Percentiles rank a stretch among this genome's conserved stretches.
phyloP scores from a whole-genome alignment of 2,329 filamentous ascomycete species.

The Fusarium pseudoanthophilum region DNA sequence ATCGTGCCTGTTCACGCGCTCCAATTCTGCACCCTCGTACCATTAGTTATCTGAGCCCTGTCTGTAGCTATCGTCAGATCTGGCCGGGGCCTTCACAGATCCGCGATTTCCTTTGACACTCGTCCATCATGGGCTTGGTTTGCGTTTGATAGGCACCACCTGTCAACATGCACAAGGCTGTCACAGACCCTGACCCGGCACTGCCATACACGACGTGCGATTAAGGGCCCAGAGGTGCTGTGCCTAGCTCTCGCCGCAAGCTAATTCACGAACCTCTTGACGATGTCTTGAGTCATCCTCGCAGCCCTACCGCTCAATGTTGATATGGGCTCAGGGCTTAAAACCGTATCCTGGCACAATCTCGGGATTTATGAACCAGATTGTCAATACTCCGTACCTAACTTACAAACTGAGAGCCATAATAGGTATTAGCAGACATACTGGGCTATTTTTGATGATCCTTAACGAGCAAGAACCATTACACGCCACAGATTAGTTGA shows the following conservation, averaged over 20 bases:
- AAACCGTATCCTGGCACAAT: constrained; percentile 25
- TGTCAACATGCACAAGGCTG: constrained; percentile 43
- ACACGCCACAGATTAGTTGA: constrained; percentile 24
- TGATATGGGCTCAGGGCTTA: constrained; percentile 25
- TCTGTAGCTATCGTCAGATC: constrained; percentile 35
- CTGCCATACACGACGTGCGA: constrained; percentile 41
- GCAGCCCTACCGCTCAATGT: constrained; percentile 41
- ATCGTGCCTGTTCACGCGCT: constrained; percentile 18
- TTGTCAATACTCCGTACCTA: neutral
- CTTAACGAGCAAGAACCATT: constrained; percentile 4
- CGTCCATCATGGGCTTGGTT: constrained; percentile 16
- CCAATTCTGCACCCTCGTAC: constrained; percentile 12
- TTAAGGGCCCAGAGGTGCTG: constrained; percentile 40
- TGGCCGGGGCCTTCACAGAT: constrained; percentile 33
- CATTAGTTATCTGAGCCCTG: constrained; percentile 5
- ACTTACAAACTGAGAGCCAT: constrained; percentile 12
- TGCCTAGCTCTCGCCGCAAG: constrained; percentile 29
- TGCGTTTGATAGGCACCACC: constrained; percentile 19
- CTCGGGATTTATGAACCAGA: constrained; percentile 23
- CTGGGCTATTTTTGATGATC: neutral
- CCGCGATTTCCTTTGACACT: constrained; percentile 20
- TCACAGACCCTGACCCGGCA: constrained; percentile 43
- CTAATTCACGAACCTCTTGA: constrained; percentile 33
- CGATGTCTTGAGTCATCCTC: constrained; percentile 37
- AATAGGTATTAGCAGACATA: constrained; percentile 4